Evolutionary conservation across 75 land plant species (phyloP).

Genomic region (Selaginella moellendorffii): DNA sequence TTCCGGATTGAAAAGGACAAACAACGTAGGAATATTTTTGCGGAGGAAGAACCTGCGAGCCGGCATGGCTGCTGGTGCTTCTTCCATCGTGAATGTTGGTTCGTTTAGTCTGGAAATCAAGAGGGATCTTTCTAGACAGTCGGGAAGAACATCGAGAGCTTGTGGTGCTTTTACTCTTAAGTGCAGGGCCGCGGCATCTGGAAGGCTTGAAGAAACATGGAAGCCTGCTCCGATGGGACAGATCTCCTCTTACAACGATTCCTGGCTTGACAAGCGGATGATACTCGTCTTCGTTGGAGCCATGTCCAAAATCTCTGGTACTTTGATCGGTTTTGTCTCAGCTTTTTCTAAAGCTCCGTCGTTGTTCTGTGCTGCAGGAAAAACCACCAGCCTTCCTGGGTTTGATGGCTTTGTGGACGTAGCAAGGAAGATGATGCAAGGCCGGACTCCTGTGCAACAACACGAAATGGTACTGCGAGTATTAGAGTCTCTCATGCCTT

Average conservation of each 20-base stretch:
- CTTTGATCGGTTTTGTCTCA: neutral
- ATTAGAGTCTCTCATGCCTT: neutral
- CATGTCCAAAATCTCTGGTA: neutral
- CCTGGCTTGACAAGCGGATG: neutral
- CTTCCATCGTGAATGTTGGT: too few relatives aligned
- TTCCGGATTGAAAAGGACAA: too few relatives aligned
- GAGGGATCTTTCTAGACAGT: too few relatives aligned
- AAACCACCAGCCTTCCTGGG: neutral
- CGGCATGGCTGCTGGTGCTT: too few relatives aligned
- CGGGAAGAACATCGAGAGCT: too few relatives aligned
- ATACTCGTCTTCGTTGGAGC: neutral
- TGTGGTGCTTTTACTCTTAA: too few relatives aligned
- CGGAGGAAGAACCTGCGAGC: too few relatives aligned
- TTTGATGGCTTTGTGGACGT: neutral
- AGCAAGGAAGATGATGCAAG: neutral
- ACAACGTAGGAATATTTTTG: too few relatives aligned
- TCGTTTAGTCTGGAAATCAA: too few relatives aligned
- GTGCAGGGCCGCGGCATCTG: too few relatives aligned
- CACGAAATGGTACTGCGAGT: neutral
- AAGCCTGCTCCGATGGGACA: neutral
- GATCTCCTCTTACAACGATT: neutral
- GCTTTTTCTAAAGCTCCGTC: neutral
- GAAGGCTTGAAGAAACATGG: too few relatives aligned
- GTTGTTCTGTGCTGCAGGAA: neutral
- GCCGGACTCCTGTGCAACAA: neutral